Evolutionary conservation across 1,284 basidiomycete genomes (phyloP).

Genomic region (Boletus putidus): DNA sequence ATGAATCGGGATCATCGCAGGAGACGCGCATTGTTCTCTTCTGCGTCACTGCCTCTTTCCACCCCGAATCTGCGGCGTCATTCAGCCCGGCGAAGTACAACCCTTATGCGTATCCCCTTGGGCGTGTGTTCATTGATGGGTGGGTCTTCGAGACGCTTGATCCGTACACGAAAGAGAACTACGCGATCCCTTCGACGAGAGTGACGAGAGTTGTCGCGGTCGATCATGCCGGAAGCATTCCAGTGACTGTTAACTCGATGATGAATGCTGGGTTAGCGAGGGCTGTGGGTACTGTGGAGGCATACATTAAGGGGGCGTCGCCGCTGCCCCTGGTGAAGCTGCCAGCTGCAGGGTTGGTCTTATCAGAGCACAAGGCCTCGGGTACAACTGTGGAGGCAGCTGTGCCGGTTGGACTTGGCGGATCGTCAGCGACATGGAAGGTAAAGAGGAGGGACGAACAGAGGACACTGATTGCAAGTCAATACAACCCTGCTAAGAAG

Average conservation of each 20-base stretch:
- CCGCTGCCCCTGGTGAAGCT: conserved; percentile 67
- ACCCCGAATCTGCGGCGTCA: conserved; percentile 56
- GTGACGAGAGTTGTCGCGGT: conserved; percentile 88
- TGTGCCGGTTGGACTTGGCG: conserved; percentile 2
- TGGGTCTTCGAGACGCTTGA: conserved; percentile 98
- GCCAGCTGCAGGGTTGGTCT: conserved; percentile 59
- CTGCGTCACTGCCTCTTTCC: conserved; percentile 76
- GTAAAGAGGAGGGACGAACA: conserved; percentile 57
- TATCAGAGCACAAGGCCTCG: conserved; percentile 48
- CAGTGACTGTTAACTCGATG: conserved; percentile 84
- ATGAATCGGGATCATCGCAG: conserved; percentile 31
- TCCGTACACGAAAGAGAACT: conserved; percentile 94
- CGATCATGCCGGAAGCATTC: conserved; percentile 88
- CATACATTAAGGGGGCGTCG: conserved; percentile 61
- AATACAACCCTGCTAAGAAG: conserved; percentile 50
- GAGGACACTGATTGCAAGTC: conserved; percentile 52
- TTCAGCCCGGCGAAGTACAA: conserved; percentile 77
- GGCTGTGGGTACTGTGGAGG: conserved; percentile 69
- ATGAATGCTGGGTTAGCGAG: conserved; percentile 78
- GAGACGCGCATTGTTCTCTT: conserved; percentile 61
- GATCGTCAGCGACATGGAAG: conserved; percentile 48
- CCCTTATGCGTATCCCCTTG: conserved; percentile 70
- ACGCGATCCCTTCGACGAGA: conserved; percentile 91
- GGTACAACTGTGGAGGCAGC: conserved; percentile 11
- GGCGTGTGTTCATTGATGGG: conserved; percentile 85